Evolutionary conservation across 75 land plant species (phyloP).

Genomic region (Azolla pinnata): DNA sequence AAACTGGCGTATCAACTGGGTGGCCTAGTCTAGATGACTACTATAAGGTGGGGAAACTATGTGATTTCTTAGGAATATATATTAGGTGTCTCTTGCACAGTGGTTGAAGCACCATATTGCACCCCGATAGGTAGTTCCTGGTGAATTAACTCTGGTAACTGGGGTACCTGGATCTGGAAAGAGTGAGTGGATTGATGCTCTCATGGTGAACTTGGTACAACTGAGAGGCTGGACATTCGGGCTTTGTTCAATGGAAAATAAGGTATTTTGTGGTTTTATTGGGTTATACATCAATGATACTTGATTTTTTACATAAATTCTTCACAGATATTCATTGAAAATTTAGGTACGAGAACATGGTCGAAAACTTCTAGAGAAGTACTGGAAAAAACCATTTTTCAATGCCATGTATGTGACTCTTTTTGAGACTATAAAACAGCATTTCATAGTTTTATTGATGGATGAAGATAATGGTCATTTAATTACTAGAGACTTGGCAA

Average conservation of each 20-base stretch:
- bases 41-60: slow-evolving; percentile 45
- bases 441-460: neutral
- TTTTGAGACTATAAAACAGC: neutral
- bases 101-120: too few species aligned
- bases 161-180: slow-evolving; percentile 99
- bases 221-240: slow-evolving; percentile 73
- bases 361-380: slow-evolving; percentile 88
- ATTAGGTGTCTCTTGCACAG: neutral
- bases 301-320: neutral
- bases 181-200: slow-evolving; percentile 99
- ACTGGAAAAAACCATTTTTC: slow-evolving; percentile 74
- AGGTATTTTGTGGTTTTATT: slow-evolving; percentile 29
- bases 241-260: slow-evolving; percentile 99
- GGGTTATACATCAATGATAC: neutral
- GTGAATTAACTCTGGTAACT: slow-evolving; percentile 87
- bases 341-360: slow-evolving; percentile 82
- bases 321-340: neutral
- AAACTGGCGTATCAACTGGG: slow-evolving; percentile 80
- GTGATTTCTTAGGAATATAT: neutral
- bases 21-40: slow-evolving; percentile 60
- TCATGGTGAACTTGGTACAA: slow-evolving; percentile 64
- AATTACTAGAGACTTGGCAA: too few species aligned
- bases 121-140: slow-evolving; percentile 89
- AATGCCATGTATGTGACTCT: slow-evolving; percentile 36
- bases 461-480: too few species aligned